A percentile compares a stretch with the other conserved stretches of the same genome.
Conservation (phyloP, 805 yeast species). For the Kazachstania viticola region DNA sequence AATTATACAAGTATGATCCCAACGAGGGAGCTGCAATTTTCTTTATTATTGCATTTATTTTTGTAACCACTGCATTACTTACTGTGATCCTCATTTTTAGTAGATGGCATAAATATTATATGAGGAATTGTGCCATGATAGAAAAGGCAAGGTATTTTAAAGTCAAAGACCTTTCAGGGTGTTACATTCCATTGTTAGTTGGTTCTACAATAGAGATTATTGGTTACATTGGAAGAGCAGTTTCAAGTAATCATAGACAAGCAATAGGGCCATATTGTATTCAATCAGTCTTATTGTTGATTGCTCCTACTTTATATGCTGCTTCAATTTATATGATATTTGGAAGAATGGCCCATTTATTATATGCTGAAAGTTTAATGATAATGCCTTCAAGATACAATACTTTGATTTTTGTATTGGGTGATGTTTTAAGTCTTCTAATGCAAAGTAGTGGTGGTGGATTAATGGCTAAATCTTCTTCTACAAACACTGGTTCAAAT, state of each 20-base stretch:
- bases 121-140: too few relatives aligned
- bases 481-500: constrained; percentile 10
- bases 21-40: constrained; percentile 7
- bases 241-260: constrained; percentile 6
- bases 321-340: constrained; percentile 26
- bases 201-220: constrained; percentile 10
- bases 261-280: constrained; percentile 13
- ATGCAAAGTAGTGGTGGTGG: constrained; percentile 27
- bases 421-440: constrained; percentile 24
- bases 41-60: constrained; percentile 6
- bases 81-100: too few relatives aligned
- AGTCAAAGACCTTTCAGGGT: too few relatives aligned
- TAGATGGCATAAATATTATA: too few relatives aligned
- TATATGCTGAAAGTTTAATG: constrained; percentile 11
- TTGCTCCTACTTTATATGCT: constrained; percentile 26
- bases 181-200: constrained; percentile 1
- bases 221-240: constrained; percentile 19
- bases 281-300: constrained; percentile 18
- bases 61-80: constrained; percentile 1
- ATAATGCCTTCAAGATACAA: constrained; percentile 15
- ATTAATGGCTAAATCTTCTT: constrained; percentile 8
- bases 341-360: constrained; percentile 14
- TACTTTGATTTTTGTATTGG: constrained; percentile 22
- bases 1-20: constrained; percentile 8
- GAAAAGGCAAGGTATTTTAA: too few relatives aligned